Evolutionary conservation across 2,329 filamentous ascomycete species (phyloP).

Genomic region (Westerdykella sp.): DNA sequence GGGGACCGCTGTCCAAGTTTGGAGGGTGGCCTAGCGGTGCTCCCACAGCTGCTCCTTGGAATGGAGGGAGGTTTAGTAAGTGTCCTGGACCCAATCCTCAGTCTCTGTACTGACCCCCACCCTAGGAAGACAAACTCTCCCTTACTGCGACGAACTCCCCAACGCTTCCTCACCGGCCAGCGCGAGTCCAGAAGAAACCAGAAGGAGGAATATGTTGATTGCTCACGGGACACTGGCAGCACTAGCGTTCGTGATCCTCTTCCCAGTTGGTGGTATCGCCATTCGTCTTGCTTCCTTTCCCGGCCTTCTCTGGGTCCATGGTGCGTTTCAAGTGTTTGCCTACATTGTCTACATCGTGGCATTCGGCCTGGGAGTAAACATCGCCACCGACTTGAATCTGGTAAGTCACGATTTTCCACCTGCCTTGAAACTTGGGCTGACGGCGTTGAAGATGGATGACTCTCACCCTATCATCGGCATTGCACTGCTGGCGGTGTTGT

Average conservation of each 20-base stretch:
- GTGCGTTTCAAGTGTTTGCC: constrained; percentile 44
- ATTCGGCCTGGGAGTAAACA: constrained; percentile 47
- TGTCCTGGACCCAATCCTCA: background rate
- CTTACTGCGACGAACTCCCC: constrained; percentile 26
- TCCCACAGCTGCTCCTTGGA: background rate
- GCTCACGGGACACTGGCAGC: constrained; percentile 41
- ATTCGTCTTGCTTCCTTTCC: constrained; percentile 41
- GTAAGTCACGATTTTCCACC: constrained; percentile 13
- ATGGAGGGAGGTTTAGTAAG: background rate
- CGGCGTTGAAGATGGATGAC: constrained; percentile 24
- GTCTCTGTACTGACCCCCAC: background rate
- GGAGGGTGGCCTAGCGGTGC: background rate
- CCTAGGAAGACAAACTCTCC: constrained; percentile 17
- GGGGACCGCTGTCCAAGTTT: too few species aligned
- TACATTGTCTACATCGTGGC: constrained; percentile 45
- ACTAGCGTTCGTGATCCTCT: constrained; percentile 42
- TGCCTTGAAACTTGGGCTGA: constrained; percentile 3
- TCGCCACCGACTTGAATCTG: constrained; percentile 37
- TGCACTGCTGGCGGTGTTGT: constrained; percentile 44
- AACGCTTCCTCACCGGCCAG: constrained; percentile 14
- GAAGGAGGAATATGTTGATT: constrained; percentile 31
- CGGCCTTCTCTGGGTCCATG: constrained; percentile 42
- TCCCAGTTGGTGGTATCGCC: constrained; percentile 41
- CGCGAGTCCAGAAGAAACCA: constrained; percentile 1
- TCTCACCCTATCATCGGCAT: constrained; percentile 52